A percentile compares a stretch with the other conserved stretches of the same genome.
Evolutionary conservation across 83 land plant genomes (phyloP).

Genomic region (Picea engelmannii): DNA sequence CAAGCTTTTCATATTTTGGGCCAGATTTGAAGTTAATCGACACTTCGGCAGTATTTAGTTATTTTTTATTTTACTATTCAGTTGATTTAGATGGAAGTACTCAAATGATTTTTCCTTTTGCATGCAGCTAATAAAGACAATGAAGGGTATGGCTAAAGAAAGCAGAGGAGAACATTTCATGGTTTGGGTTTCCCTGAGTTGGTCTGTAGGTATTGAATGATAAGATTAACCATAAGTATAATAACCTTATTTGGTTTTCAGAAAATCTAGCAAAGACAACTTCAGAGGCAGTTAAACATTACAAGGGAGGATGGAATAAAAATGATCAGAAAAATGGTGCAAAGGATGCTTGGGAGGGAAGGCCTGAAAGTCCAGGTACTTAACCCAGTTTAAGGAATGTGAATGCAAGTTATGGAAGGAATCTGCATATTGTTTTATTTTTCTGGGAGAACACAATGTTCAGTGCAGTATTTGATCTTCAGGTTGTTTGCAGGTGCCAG

Average conservation of each 20-base stretch:
- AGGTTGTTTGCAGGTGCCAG: not conserved
- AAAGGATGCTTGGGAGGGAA: not conserved
- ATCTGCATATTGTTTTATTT: not conserved
- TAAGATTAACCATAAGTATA: not conserved
- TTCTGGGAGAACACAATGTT: not conserved
- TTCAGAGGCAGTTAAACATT: slow-evolving; percentile 14
- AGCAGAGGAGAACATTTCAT: not conserved
- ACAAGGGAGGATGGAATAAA: slow-evolving; percentile 9
- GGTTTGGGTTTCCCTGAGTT: not conserved
- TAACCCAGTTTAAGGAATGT: no score
- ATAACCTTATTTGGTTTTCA: slow-evolving; percentile 9
- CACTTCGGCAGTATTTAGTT: not conserved
- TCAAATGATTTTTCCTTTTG: not conserved
- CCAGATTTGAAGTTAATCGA: no score
- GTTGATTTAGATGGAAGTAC: not conserved
- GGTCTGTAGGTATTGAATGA: not conserved
- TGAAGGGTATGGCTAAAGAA: slow-evolving; percentile 14
- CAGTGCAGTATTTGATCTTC: slow-evolving; percentile 1
- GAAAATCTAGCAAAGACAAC: slow-evolving; percentile 16
- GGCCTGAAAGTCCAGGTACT: slow-evolving; percentile 4
- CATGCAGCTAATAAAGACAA: slow-evolving; percentile 20
- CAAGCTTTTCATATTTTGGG: no score
- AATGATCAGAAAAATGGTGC: not conserved
- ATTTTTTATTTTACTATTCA: slow-evolving; percentile 1
- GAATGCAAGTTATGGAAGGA: not conserved